Evolutionary conservation across 1,139 yeast genomes (phyloP).

Genomic region (Pichia sp.): DNA sequence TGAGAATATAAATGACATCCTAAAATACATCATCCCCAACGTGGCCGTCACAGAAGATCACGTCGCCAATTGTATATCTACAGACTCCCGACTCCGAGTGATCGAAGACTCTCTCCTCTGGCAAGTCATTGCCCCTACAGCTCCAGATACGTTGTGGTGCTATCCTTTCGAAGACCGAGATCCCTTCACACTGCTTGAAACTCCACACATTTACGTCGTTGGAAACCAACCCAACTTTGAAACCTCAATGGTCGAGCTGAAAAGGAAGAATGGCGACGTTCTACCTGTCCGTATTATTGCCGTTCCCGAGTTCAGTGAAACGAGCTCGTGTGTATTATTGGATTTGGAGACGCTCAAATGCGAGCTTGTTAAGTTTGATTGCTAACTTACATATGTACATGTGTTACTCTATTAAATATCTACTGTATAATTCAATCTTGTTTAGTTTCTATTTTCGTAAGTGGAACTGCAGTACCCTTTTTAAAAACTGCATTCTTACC

Average conservation of each 20-base stretch:
- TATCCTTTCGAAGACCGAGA: constrained; percentile 80
- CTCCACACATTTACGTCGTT: constrained; percentile 82
- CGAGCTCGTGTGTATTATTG: constrained; percentile 67
- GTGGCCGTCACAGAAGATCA: constrained; percentile 30
- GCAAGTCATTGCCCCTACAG: constrained; percentile 90
- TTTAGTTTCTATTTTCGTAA: constrained; percentile 29
- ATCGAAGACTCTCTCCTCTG: constrained; percentile 70
- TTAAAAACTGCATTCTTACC: constrained; percentile 37
- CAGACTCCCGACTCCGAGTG: constrained; percentile 43
- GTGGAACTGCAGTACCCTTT: constrained; percentile 37
- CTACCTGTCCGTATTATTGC: constrained; percentile 51
- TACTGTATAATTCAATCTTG: neutral
- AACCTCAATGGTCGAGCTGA: constrained; percentile 33
- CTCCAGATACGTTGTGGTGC: constrained; percentile 92
- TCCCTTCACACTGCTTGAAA: constrained; percentile 72
- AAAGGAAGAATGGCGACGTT: constrained; percentile 35
- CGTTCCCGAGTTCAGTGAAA: constrained; percentile 63
- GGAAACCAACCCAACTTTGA: constrained; percentile 75
- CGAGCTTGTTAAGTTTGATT: constrained; percentile 30
- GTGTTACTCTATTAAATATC: neutral
- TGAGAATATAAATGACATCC: constrained; percentile 75
- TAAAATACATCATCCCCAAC: constrained; percentile 54
- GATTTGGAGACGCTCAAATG: constrained; percentile 57
- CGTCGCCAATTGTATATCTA: constrained; percentile 24
- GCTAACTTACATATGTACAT: constrained; percentile 4